Percentiles rank a stretch among this genome's conserved stretches.
Conservation (phyloP, 2,329 filamentous ascomycete genomes). For the Exophiala viscosa region DNA sequence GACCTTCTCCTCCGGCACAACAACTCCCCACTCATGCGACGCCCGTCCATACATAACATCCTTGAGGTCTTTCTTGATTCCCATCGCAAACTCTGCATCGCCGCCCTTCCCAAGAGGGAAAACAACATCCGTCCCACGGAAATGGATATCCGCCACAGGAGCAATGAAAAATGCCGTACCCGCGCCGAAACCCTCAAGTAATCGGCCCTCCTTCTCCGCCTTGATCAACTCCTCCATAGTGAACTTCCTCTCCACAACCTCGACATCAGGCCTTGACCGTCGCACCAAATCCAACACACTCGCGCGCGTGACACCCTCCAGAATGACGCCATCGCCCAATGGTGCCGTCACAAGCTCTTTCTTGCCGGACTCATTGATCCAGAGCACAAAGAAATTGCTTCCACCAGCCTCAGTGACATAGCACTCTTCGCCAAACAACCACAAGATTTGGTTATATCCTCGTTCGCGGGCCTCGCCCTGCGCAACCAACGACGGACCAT, state of each 20-base stretch:
- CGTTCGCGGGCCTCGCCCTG: slow-evolving; percentile 68
- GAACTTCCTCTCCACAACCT: slow-evolving; percentile 78
- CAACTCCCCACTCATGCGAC: slow-evolving; percentile 66
- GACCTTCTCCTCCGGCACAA: slow-evolving; percentile 57
- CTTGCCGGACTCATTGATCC: slow-evolving; percentile 52
- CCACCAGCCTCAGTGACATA: slow-evolving; percentile 88
- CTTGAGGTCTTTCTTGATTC: slow-evolving; percentile 64
- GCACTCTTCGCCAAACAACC: slow-evolving; percentile 76
- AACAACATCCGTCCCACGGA: slow-evolving; percentile 22
- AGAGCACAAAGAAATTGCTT: slow-evolving; percentile 86
- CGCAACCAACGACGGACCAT: slow-evolving; percentile 76
- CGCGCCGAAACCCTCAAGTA: slow-evolving; percentile 80
- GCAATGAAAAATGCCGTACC: slow-evolving; percentile 62
- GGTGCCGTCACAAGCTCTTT: slow-evolving; percentile 77
- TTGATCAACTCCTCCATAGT: slow-evolving; percentile 73
- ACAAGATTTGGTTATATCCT: slow-evolving; percentile 88
- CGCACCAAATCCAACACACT: slow-evolving; percentile 71
- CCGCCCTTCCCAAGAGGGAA: slow-evolving; percentile 57
- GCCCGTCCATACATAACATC: slow-evolving; percentile 73
- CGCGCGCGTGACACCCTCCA: slow-evolving; percentile 82
- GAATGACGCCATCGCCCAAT: slow-evolving; percentile 75
- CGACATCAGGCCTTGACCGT: slow-evolving; percentile 58
- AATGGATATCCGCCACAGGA: slow-evolving; percentile 24
- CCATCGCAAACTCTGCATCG: slow-evolving; percentile 46
- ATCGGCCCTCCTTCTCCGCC: slow-evolving; percentile 68